These are phyloP conservation scores for Gamsiella multidivaricata DNA, from an alignment of 192 early-diverging fungal genomes.

Conservation along the genomic window DNA sequence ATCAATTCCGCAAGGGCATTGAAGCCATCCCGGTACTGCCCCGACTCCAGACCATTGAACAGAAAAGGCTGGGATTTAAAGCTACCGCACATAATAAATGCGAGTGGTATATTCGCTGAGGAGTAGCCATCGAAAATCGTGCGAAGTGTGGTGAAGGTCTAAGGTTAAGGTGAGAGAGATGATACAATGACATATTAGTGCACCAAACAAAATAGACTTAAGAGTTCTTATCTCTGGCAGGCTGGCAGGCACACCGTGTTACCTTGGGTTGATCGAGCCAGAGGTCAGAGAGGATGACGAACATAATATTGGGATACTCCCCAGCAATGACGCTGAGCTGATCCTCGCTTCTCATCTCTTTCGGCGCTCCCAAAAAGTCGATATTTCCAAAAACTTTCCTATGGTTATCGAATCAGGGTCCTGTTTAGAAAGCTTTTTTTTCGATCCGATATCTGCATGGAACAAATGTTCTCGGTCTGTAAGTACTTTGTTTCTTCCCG, in stretches of 20 bases:
- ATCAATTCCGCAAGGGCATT: conserved; percentile 74
- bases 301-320: conserved; percentile 65
- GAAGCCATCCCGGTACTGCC: conserved; percentile 69
- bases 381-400: conserved; percentile 62
- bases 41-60: conserved; percentile 67
- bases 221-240: too few relatives aligned
- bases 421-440: background rate
- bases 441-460: background rate
- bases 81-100: conserved; percentile 89
- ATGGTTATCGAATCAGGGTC: background rate
- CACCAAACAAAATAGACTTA: too few relatives aligned
- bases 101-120: conserved; percentile 71
- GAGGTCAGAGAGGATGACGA: conserved; percentile 88
- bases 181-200: too few relatives aligned
- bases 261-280: conserved; percentile 88
- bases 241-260: too few relatives aligned
- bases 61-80: conserved; percentile 83
- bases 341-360: conserved; percentile 64
- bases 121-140: conserved; percentile 82
- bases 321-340: conserved; percentile 53
- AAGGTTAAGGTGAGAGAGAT: background rate
- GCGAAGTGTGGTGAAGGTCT: conserved; percentile 78
- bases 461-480: background rate
- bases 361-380: conserved; percentile 68
- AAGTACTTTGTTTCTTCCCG: conserved; percentile 57